These are phyloP conservation scores for Lasiodiplodia hormozganensis DNA, from an alignment of 2,329 filamentous ascomycete species.

Conservation along the genomic window DNA sequence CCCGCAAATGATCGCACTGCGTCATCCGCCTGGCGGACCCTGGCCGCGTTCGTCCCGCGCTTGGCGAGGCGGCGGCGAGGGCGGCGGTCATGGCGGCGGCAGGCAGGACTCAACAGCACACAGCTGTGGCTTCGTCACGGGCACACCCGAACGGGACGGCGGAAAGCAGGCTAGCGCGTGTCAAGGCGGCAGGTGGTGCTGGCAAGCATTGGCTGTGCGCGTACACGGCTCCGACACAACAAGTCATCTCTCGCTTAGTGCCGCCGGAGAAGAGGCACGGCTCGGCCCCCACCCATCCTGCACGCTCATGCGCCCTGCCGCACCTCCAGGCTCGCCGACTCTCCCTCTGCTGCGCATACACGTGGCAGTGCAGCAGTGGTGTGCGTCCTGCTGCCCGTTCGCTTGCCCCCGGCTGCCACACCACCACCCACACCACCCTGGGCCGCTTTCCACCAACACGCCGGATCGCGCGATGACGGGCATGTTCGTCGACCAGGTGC, in stretches of 20 bases:
- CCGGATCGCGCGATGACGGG: conserved; percentile 27
- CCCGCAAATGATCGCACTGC: conserved; percentile 13
- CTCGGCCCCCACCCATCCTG: conserved; percentile 27
- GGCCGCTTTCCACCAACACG: background rate
- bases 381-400: background rate
- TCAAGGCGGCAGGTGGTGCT: conserved; percentile 10
- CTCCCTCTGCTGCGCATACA: conserved; percentile 28
- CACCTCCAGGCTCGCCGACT: background rate
- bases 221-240: background rate
- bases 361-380: conserved; percentile 31
- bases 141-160: conserved; percentile 17
- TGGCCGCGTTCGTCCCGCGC: conserved; percentile 19
- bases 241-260: conserved; percentile 22
- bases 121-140: conserved; percentile 26
- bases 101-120: conserved; percentile 3
- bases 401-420: conserved; percentile 18
- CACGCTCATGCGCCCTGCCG: background rate
- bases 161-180: conserved; percentile 25
- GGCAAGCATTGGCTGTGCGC: conserved; percentile 22
- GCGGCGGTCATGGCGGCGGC: conserved; percentile 20
- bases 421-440: conserved; percentile 5
- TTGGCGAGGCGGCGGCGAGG: background rate
- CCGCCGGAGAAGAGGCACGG: conserved; percentile 28
- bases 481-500: conserved; percentile 18
- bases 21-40: conserved; percentile 23